These are phyloP conservation scores for Ananas comosus DNA, from an alignment of 176 grass and related monocot species.

Conservation along the genomic window DNA sequence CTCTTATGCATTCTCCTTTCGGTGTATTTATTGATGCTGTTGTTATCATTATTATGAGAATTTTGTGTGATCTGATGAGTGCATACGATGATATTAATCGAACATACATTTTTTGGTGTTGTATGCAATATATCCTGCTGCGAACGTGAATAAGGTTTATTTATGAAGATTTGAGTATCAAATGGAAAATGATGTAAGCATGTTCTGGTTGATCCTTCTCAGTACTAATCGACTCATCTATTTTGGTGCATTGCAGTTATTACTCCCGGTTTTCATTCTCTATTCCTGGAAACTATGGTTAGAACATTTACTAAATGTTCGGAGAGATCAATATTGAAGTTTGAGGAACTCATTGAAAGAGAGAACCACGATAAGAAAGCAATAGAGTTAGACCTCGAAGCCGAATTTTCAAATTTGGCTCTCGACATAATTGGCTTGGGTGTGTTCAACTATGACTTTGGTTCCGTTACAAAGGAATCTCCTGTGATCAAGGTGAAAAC, in stretches of 20 bases:
- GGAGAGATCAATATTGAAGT: conserved; percentile 77
- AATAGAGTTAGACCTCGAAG: conserved; percentile 76
- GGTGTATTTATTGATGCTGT: not conserved
- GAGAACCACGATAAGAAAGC: conserved; percentile 23
- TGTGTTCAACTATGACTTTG: conserved; percentile 97
- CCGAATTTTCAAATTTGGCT: conserved; percentile 94
- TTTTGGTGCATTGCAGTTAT: conserved; percentile 51
- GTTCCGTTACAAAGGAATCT: conserved; percentile 89
- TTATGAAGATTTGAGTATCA: too few species aligned
- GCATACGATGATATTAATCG: not conserved
- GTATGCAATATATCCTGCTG: not conserved
- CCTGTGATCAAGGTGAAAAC: conserved; percentile 79
- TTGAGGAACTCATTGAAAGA: conserved; percentile 49
- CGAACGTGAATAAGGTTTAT: too few species aligned
- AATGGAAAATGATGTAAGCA: too few species aligned
- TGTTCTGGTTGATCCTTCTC: not conserved
- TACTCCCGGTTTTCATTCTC: conserved; percentile 81
- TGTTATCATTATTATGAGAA: not conserved
- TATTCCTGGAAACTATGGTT: conserved; percentile 94
- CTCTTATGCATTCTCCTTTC: not conserved
- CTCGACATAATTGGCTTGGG: conserved; percentile 96
- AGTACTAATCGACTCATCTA: conserved; percentile 5
- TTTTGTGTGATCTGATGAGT: too few species aligned
- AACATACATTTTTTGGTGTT: not conserved
- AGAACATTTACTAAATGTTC: conserved; percentile 70